Evolutionary conservation across 2,329 filamentous ascomycete species (phyloP).

Genomic region (Elsinoe necatrix): DNA sequence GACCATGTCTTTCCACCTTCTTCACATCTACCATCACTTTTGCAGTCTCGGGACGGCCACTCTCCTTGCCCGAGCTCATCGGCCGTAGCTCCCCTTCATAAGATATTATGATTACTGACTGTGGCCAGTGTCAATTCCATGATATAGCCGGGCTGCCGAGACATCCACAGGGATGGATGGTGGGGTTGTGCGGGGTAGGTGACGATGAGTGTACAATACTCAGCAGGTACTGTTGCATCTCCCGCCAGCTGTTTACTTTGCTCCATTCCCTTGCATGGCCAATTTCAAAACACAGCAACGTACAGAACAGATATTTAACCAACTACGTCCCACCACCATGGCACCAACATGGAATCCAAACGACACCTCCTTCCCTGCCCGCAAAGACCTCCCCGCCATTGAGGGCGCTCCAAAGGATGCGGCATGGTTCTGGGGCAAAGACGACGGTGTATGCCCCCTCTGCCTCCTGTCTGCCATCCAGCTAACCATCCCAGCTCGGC

Average conservation of each 20-base stretch:
- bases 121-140: neutral
- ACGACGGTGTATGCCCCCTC: slow-evolving; percentile 41
- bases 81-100: too few species aligned
- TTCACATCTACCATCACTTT: too few species aligned
- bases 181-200: slow-evolving; percentile 9
- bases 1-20: too few species aligned
- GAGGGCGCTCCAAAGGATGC: slow-evolving; percentile 46
- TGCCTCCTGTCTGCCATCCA: neutral
- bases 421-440: slow-evolving; percentile 53
- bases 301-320: neutral
- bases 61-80: too few species aligned
- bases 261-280: neutral
- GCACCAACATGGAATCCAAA: slow-evolving; percentile 47
- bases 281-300: slow-evolving; percentile 3
- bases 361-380: slow-evolving; percentile 43
- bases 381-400: slow-evolving; percentile 45
- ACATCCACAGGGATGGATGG: neutral
- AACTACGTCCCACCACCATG: slow-evolving; percentile 32
- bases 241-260: too few species aligned
- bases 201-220: slow-evolving; percentile 1
- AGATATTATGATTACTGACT: too few species aligned
- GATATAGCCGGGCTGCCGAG: neutral
- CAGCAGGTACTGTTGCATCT: too few species aligned
- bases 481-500: slow-evolving; percentile 25
- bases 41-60: too few species aligned